Evolutionary conservation across 2,329 filamentous ascomycete genomes (phyloP), one percentile per base, ranked within the genome.

Genomic region (Alternaria novae-zelandiae): DNA sequence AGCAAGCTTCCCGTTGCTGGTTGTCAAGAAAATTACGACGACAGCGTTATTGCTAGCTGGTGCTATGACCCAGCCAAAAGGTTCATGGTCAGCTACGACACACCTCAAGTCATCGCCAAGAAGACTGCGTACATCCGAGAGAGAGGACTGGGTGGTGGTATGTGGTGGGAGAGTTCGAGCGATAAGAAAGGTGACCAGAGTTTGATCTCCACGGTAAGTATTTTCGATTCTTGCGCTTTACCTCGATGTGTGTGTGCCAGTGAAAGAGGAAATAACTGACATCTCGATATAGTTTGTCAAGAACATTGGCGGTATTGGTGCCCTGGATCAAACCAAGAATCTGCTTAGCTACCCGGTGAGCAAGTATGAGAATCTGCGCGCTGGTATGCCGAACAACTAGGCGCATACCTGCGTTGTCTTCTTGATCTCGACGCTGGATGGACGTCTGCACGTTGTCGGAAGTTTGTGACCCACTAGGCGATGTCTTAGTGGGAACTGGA

Each of bases 331-430:
- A 72, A 82, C 79, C 54, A 71, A 83, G 17, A 93, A 93, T 69
- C 87, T 88, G 69, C 75, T 92, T 41, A 80, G 81, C 43, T 92
- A 89, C 74, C 90, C 90, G 5, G 79, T 85, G 54, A 88, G 84
- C 50, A 91, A 90, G 81, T 93, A 92, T 70, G 90, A 92, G 55
- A 93, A 93, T 73, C 69, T 93, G 59, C 63, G 65, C 11, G 63
- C 49, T 17, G 69, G 68, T 10, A 68, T 76, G 10, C 70, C 70
- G 4, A 70, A 70, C 21, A 70, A 72, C 55, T 71, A 66, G 45
- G 26, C 15, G 8, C 21, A 41, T 1, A 17, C 36, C n/a, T 41
- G 36, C 36, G n/a, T 2, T 20, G 28, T n/a, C 26, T 11, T 0
- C 5, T 13, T 2, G 25, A 20, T 51, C 4, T 17, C 10, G 21